Evolutionary conservation across 169 alveolate genomes (phyloP).

Genomic region (Eimeria acervulina): DNA sequence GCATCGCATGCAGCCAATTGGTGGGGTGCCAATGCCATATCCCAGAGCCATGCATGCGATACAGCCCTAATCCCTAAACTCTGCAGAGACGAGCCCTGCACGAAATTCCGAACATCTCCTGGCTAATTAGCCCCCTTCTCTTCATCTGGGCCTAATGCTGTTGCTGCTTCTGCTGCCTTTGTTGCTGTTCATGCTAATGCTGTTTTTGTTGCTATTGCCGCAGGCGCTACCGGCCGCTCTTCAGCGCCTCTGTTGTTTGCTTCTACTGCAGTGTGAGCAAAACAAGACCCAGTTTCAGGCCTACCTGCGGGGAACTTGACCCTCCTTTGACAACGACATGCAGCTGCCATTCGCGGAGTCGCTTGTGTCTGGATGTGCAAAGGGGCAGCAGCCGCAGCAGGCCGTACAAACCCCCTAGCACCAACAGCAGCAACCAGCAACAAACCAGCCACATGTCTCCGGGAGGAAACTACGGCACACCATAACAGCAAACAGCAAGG

Average conservation of each 20-base stretch:
- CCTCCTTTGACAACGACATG: constrained; percentile 31
- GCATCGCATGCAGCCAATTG: background rate
- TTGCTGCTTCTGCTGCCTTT: background rate
- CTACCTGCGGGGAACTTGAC: constrained; percentile 34
- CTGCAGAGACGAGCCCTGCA: background rate
- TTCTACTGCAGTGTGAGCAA: background rate
- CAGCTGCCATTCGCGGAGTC: constrained; percentile 42
- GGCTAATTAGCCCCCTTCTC: background rate
- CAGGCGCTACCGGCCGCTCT: background rate
- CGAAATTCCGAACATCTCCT: background rate
- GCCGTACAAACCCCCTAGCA: constrained; percentile 50
- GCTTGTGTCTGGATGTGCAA: constrained; percentile 10
- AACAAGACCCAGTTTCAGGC: background rate
- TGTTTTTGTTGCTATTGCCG: background rate
- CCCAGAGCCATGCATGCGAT: background rate
- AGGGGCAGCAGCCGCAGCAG: constrained; percentile 45
- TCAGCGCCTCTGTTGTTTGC: background rate
- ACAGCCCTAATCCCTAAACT: background rate
- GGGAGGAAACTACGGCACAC: constrained; percentile 31
- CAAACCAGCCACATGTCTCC: constrained; percentile 51
- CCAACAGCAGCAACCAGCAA: constrained; percentile 63
- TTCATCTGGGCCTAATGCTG: background rate
- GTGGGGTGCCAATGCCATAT: background rate
- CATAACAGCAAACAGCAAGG: background rate
- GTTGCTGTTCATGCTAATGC: background rate